A percentile compares a stretch with the other conserved stretches of the same genome.
Evolutionary conservation across 305 asterid species (phyloP).

Genomic region (Fraxinus paxiana): DNA sequence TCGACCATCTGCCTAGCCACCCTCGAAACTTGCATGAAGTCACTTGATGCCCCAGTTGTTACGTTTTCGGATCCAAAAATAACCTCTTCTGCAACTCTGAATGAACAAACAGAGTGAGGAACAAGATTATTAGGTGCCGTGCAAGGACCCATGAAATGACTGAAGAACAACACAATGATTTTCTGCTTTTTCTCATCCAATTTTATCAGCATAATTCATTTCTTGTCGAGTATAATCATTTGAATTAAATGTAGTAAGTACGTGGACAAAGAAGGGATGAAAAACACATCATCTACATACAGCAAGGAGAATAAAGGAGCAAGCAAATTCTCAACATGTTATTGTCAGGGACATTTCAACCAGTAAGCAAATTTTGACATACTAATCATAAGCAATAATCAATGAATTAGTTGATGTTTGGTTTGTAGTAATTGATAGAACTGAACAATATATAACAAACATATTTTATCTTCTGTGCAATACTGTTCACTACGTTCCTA

Average conservation of each 20-base stretch:
- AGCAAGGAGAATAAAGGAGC: neutral
- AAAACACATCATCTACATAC: neutral
- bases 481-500: neutral
- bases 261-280: neutral
- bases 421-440: neutral
- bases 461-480: neutral
- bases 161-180: neutral
- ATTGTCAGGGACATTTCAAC: neutral
- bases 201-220: neutral
- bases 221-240: neutral
- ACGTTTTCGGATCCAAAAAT: slow-evolving; percentile 83
- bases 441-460: neutral
- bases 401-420: neutral
- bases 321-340: neutral
- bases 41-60: slow-evolving; percentile 91
- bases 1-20: slow-evolving; percentile 98
- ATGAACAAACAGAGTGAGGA: neutral
- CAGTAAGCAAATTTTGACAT: neutral
- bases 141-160: neutral
- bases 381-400: neutral
- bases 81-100: slow-evolving; percentile 86
- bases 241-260: neutral
- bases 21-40: slow-evolving; percentile 93
- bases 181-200: neutral
- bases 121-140: neutral